Conservation (phyloP, 1,284 basidiomycete species). For the Sporisorium sorghi region DNA sequence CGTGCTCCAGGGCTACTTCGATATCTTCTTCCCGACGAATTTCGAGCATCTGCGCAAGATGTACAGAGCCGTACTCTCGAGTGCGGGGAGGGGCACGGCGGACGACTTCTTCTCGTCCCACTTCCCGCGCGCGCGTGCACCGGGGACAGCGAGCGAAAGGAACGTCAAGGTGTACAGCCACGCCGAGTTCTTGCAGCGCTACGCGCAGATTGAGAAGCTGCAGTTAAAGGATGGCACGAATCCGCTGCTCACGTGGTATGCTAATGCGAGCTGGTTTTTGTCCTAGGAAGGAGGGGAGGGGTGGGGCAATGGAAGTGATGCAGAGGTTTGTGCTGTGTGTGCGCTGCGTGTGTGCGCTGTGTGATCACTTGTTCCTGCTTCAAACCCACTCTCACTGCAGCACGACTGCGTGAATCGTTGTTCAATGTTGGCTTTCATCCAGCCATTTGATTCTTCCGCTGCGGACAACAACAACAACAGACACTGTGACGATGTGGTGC, state of each 20-base stretch:
- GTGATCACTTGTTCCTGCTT: no score
- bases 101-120: slow-evolving; percentile 15
- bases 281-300: no score
- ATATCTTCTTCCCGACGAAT: slow-evolving; percentile 98
- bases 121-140: not conserved
- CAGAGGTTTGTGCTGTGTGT: no score
- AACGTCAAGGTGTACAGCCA: slow-evolving; percentile 71
- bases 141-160: slow-evolving; percentile 5
- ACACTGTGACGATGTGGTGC: not conserved
- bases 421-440: no score
- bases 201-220: slow-evolving; percentile 79
- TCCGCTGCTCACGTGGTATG: slow-evolving; percentile 85
- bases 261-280: slow-evolving; percentile 79
- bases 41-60: slow-evolving; percentile 77
- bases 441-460: no score
- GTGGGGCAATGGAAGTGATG: no score
- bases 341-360: no score
- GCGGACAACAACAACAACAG: not conserved
- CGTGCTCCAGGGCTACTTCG: slow-evolving; percentile 95
- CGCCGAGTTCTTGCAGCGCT: slow-evolving; percentile 83
- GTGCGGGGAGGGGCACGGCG: not conserved
- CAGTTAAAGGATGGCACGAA: slow-evolving; percentile 82
- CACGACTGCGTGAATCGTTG: no score
- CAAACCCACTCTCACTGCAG: no score
- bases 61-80: slow-evolving; percentile 38